Conservation (phyloP, 2,329 filamentous ascomycete species). For the Diaporthe sp. region DNA sequence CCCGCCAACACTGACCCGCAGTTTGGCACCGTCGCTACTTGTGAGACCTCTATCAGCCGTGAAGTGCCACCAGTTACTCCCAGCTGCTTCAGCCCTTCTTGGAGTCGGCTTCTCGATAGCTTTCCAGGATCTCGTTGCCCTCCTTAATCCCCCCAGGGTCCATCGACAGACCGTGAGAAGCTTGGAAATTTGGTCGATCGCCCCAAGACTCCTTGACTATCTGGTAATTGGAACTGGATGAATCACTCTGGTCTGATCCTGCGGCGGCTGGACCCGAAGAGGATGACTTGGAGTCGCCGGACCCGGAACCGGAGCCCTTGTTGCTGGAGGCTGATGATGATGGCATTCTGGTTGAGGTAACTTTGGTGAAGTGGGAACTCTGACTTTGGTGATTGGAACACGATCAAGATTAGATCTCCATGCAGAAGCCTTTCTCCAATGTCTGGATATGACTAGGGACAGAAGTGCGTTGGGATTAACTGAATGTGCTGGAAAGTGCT, state of each 20-base stretch:
- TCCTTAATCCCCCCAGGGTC: conserved; percentile 19
- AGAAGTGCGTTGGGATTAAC: background rate
- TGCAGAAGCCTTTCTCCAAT: background rate
- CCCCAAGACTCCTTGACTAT: conserved; percentile 26
- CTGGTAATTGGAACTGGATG: conserved; percentile 10
- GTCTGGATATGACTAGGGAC: no score
- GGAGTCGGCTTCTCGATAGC: conserved; percentile 7
- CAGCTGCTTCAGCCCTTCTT: background rate
- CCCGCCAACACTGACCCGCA: background rate
- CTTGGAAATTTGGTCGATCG: conserved; percentile 12
- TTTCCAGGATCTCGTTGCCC: conserved; percentile 23
- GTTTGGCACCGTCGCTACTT: background rate
- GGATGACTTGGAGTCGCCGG: background rate
- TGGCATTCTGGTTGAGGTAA: background rate
- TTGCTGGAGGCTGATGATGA: background rate
- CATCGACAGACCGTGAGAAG: conserved; percentile 30
- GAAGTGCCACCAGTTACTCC: background rate
- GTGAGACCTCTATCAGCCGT: background rate
- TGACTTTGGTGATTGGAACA: background rate
- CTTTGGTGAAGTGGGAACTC: background rate
- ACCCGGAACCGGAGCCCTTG: background rate
- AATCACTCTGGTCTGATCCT: background rate
- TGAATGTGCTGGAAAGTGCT: background rate
- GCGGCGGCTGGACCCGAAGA: background rate
- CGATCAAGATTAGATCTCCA: background rate